phyloP scores from a whole-genome alignment of 768 basidiomycete species.

The Leucogyrophana mollusca region DNA sequence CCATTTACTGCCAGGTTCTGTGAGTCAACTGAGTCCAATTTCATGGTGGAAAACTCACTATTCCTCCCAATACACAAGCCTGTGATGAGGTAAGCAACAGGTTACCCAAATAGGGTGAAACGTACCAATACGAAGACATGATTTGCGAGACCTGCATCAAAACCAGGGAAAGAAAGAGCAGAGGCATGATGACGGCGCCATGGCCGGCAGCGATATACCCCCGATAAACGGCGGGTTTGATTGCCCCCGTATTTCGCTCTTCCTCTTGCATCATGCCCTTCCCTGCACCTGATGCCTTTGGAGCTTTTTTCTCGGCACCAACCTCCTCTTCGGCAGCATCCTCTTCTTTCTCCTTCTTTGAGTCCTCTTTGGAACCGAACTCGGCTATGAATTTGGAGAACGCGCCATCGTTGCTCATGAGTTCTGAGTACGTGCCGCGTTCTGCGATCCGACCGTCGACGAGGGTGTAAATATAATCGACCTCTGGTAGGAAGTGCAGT shows the following conservation, averaged over 20 bases:
- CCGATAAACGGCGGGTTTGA: slow-evolving; percentile 29
- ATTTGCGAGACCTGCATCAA: slow-evolving; percentile 71
- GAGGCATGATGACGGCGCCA: slow-evolving; percentile 62
- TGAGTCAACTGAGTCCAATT: not conserved
- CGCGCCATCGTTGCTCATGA: slow-evolving; percentile 61
- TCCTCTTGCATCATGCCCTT: slow-evolving; percentile 77
- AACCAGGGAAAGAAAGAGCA: slow-evolving; percentile 58
- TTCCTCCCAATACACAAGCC: slow-evolving; percentile 73
- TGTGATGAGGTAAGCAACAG: slow-evolving; percentile 17
- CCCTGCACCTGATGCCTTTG: slow-evolving; percentile 36
- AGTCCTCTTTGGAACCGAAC: slow-evolving; percentile 70
- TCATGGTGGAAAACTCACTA: slow-evolving; percentile 32
- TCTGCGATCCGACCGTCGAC: slow-evolving; percentile 77
- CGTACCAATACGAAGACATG: slow-evolving; percentile 73
- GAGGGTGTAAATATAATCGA: slow-evolving; percentile 83
- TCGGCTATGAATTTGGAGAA: slow-evolving; percentile 76
- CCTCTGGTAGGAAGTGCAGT: slow-evolving; percentile 83
- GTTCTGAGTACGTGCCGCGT: slow-evolving; percentile 72
- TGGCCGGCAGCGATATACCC: slow-evolving; percentile 70
- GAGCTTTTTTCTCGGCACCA: slow-evolving; percentile 34
- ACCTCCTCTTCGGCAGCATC: slow-evolving; percentile 33
- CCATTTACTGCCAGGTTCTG: slow-evolving; percentile 46
- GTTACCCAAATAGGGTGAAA: slow-evolving; percentile 7
- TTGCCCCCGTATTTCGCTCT: slow-evolving; percentile 75
- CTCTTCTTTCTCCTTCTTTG: slow-evolving; percentile 39